Base-by-base conservation (phyloP, 768 basidiomycete genomes). In the Hygrocybe coccinea region DNA sequence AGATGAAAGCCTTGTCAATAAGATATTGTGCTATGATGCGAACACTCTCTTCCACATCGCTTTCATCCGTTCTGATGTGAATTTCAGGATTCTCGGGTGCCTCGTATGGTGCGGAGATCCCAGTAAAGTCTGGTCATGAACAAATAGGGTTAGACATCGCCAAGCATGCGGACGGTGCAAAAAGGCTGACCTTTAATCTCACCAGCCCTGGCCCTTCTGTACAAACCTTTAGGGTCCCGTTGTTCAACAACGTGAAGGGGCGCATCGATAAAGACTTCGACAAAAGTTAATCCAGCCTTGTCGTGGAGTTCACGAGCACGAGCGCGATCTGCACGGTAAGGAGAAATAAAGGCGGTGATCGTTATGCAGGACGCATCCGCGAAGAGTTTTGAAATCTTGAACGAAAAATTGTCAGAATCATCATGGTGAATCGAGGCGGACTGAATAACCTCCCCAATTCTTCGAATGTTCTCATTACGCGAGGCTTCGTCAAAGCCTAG, bases 301-400 rank as follows among this genome's bases (percentile, higher is more conserved):
- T 82, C 79, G 70, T 99, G 95, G 25, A 98, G 78, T 56, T 85
- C 76, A 43, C 97, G 84, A 19, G 91, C 97, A 46, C 86, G 68
- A 11, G 81, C 78, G 34, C 97, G 85, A 76, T 99, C 95, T 12
- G 84, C 80, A 48, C 82, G 79, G 73, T 98, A 97, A n/a, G 97
- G 97, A 1, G 97, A 98, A 71, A 99, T 99, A 75, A 99, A 99
- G 11, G 97, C 95, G 15, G 97, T 95, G 67, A 97, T 78, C 15
- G 89, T 79, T 60, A 97, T 79, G 62, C 87, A 89, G 33, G 83
- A 86, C 2, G 94, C 82, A 64, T 95, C 90, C 17, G 94, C 84
- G 70, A 99, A 97, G 39, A 98, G 78, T 69, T 92, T 94, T 45
- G 97, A 86, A 48, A 99, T 95, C 93, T 95, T 64, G 21, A 43